Evolutionary conservation across 148 eudicot species (phyloP).

Genomic region (Suaeda aralocaspica): DNA sequence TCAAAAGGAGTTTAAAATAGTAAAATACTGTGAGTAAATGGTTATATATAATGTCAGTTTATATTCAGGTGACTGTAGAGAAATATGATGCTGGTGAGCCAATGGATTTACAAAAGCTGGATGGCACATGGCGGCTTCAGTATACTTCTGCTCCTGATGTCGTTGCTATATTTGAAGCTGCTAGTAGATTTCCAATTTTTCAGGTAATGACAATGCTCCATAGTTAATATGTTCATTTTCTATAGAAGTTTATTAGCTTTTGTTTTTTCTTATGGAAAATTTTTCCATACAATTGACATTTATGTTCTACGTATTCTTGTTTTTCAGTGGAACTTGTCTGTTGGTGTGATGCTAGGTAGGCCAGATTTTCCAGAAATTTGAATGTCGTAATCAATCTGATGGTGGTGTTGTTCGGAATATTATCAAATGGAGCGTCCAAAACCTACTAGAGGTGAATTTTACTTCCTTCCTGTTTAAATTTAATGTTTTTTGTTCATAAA

Average conservation of each 20-base stretch:
- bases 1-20: not conserved
- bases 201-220: slow-evolving; percentile 38
- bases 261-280: not conserved
- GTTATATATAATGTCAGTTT: slow-evolving; percentile 3
- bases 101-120: slow-evolving; percentile 48
- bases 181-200: slow-evolving; percentile 69
- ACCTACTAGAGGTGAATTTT: slow-evolving; percentile 57
- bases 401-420: slow-evolving; percentile 72
- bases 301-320: slow-evolving; percentile 26
- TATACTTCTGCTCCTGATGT: slow-evolving; percentile 98
- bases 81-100: slow-evolving; percentile 51
- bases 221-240: not conserved
- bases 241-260: no score
- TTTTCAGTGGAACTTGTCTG: slow-evolving; percentile 34
- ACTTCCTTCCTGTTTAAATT: not conserved
- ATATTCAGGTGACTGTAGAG: slow-evolving; percentile 63
- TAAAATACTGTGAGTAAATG: not conserved
- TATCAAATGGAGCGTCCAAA: slow-evolving; percentile 79
- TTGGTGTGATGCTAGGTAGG: slow-evolving; percentile 62
- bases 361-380: slow-evolving; percentile 89
- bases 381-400: slow-evolving; percentile 47
- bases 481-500: not conserved
- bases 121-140: slow-evolving; percentile 94
- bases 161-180: slow-evolving; percentile 66
- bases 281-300: slow-evolving; percentile 13